These are phyloP conservation scores for Irpex rosettiformis DNA, from an alignment of 1,284 basidiomycete species.

Conservation along the genomic window DNA sequence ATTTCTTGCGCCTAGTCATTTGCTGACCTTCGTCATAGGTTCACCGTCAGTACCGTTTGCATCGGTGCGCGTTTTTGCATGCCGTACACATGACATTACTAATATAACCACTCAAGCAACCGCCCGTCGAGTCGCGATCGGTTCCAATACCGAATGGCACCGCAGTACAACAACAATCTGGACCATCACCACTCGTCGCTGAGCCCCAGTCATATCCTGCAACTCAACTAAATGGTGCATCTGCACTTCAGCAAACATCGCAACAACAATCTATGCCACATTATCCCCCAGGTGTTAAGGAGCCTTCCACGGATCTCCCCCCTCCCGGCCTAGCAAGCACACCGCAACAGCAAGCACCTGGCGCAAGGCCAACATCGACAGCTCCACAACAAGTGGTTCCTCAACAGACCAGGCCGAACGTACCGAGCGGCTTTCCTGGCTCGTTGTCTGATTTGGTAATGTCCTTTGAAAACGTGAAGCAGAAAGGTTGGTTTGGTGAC, in stretches of 20 bases:
- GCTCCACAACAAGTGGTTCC: conserved; percentile 29
- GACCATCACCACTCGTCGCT: conserved; percentile 55
- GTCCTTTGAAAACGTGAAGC: conserved; percentile 94
- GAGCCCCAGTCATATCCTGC: conserved; percentile 51
- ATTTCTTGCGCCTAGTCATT: conserved; percentile 13
- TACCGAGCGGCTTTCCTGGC: conserved; percentile 55
- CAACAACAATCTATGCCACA: conserved; percentile 40
- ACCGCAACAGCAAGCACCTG: conserved; percentile 23
- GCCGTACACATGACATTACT: not conserved
- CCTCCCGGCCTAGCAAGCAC: conserved; percentile 19
- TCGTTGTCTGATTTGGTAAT: conserved; percentile 91
- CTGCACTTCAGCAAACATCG: conserved; percentile 27
- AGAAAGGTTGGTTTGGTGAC: conserved; percentile 67
- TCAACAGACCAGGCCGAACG: conserved; percentile 32
- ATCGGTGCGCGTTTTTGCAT: conserved; percentile 1
- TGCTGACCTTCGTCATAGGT: conserved; percentile 1
- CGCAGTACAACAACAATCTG: conserved; percentile 24
- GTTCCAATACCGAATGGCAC: conserved; percentile 21
- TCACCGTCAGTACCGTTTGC: conserved; percentile 5
- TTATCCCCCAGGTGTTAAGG: conserved; percentile 70
- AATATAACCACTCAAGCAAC: conserved; percentile 30
- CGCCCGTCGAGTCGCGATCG: conserved; percentile 24
- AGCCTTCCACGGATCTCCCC: conserved; percentile 34
- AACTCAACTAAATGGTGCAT: conserved; percentile 19
- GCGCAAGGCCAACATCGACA: conserved; percentile 28